A percentile compares a stretch with the other conserved stretches of the same genome.
These are phyloP conservation scores for Neurospora cerealis DNA, from an alignment of 495 filamentous ascomycete genomes.

Conservation along the genomic window DNA sequence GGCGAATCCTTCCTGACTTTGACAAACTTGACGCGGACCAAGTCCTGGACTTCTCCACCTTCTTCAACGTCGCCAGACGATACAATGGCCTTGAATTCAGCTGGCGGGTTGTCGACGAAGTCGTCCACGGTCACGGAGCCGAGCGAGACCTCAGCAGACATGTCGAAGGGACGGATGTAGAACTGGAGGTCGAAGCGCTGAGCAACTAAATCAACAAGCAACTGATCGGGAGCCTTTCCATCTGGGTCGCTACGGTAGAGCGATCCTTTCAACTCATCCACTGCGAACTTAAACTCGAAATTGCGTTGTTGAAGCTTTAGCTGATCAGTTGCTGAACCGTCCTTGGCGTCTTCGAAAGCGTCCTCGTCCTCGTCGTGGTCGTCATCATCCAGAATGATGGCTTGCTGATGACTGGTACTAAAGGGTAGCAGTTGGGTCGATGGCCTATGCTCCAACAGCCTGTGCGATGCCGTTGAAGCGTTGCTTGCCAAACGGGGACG, in stretches of 20 bases:
- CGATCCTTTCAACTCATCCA: constrained; percentile 85
- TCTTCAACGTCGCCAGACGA: constrained; percentile 75
- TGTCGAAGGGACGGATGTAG: constrained; percentile 79
- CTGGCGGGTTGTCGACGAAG: constrained; percentile 77
- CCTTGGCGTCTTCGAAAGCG: constrained; percentile 50
- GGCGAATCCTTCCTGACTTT: constrained; percentile 86
- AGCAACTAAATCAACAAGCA: constrained; percentile 84
- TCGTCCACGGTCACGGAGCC: constrained; percentile 88
- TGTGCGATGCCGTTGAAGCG: constrained; percentile 24
- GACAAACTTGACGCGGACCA: constrained; percentile 80
- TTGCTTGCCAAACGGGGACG: constrained; percentile 42
- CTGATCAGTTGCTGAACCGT: constrained; percentile 47
- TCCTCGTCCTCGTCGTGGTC: constrained; percentile 56
- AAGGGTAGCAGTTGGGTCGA: constrained; percentile 40
- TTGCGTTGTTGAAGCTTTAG: constrained; percentile 73
- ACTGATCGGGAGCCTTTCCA: constrained; percentile 60
- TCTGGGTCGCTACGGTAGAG: constrained; percentile 80
- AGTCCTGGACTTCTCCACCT: constrained; percentile 56
- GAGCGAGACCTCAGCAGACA: constrained; percentile 81
- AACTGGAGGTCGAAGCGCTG: constrained; percentile 82
- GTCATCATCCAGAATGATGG: constrained; percentile 71
- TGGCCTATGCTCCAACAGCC: constrained; percentile 16
- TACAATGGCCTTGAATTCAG: constrained; percentile 93
- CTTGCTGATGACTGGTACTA: constrained; percentile 50
- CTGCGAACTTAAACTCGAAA: constrained; percentile 93